Base-by-base conservation (phyloP, 179 eudicot genomes). In the Gypsophila paniculata region DNA sequence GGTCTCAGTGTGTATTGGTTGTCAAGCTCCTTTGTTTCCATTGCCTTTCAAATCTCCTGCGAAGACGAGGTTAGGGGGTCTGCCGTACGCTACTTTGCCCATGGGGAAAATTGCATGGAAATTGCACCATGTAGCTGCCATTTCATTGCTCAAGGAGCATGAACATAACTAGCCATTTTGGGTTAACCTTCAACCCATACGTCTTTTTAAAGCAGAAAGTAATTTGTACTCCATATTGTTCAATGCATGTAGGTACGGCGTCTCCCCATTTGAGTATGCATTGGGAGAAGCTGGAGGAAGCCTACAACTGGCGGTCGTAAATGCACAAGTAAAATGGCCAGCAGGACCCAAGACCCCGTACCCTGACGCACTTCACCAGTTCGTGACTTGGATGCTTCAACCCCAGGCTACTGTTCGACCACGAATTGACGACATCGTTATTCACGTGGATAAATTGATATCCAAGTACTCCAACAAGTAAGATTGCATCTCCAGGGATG, bases 311-410 rank as follows among this genome's bases (percentile, higher is more conserved):
- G 99, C 99, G n/a, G 78, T 94, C 23, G 82, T 94, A 72, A 94
- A 94, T 73, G 97, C 88, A 21, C 99, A 94, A 70, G 54, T 94
- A 65, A 91, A 94, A 79, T 94, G 96, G 97, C 99, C 99, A 59
- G 73, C 84, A 2, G 92, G 94, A 58, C 94, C 96, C 62, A 86
- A 86, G 58, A 86, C 96, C 25, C 84, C 96, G n/a, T 91, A 94
- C 73, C 97, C 99, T 2, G 99, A 89, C 4, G 81, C 92, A 10
- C 94, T 94, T 72, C 99, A 88, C 83, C 91, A 94, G 83, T 94
- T 94, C 25, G 96, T 94, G 72, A 88, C 91, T 19, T 91, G 99
- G 99, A 91, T 94, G 99, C 97, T 94, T 72, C 99, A 94, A 82
- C 99, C 99, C 17, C 97, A 91, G 72, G 82, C 92, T 54, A 76